phyloP scores from a whole-genome alignment of 768 basidiomycete species.

The Agrocybe praecox region DNA sequence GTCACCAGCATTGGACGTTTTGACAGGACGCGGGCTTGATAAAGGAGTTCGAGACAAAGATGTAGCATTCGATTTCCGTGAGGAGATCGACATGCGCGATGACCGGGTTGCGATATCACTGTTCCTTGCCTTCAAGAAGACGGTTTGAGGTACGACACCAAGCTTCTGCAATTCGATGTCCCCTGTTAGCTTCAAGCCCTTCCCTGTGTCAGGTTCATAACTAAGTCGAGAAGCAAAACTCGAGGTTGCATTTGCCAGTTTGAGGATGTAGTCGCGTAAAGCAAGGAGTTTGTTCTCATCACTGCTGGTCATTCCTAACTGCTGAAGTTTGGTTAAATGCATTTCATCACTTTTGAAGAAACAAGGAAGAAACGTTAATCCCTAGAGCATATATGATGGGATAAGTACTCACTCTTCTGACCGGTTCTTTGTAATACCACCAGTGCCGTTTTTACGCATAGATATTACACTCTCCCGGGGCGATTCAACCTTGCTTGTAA shows the following conservation, averaged over 20 bases:
- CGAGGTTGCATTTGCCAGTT: slow-evolving; percentile 76
- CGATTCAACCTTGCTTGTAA: slow-evolving; percentile 56
- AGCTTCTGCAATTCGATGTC: slow-evolving; percentile 85
- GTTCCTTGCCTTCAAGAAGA: slow-evolving; percentile 73
- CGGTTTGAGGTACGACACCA: slow-evolving; percentile 87
- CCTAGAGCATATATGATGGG: background rate
- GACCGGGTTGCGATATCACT: slow-evolving; percentile 40
- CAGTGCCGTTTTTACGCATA: slow-evolving; percentile 52
- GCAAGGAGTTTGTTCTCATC: slow-evolving; percentile 89
- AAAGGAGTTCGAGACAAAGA: slow-evolving; percentile 39
- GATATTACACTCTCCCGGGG: slow-evolving; percentile 73
- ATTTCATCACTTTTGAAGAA: slow-evolving; percentile 63
- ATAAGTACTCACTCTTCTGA: slow-evolving; percentile 71
- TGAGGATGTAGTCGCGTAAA: slow-evolving; percentile 87
- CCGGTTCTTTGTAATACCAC: slow-evolving; percentile 49
- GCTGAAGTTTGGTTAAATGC: slow-evolving; percentile 77
- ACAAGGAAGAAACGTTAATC: slow-evolving; percentile 1
- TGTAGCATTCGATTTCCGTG: slow-evolving; percentile 39
- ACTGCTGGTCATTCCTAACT: slow-evolving; percentile 79
- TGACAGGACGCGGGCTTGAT: slow-evolving; percentile 51
- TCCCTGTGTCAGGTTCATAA: slow-evolving; percentile 63
- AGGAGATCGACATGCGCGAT: slow-evolving; percentile 40
- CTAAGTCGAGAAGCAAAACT: slow-evolving; percentile 72
- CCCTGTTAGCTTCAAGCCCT: slow-evolving; percentile 61
- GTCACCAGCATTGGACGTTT: slow-evolving; percentile 51